A percentile compares a stretch with the other conserved stretches of the same genome.
Evolutionary conservation across 2,329 filamentous ascomycete species (phyloP).

Genomic region (Didymella pomorum): DNA sequence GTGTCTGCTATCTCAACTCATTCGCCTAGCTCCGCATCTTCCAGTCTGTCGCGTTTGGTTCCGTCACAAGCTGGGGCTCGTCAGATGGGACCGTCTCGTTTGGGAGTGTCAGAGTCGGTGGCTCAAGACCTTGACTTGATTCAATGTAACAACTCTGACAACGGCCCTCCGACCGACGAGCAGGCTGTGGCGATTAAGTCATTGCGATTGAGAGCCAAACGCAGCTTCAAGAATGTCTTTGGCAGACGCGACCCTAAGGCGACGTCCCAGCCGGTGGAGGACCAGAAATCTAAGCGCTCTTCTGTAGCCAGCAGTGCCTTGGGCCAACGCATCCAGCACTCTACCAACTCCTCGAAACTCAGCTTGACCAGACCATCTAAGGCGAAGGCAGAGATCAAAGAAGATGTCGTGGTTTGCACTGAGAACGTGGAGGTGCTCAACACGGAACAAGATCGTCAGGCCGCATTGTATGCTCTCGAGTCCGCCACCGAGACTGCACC

Average conservation of each 20-base stretch:
- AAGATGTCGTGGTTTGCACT: neutral
- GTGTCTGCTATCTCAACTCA: neutral
- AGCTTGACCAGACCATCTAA: constrained; percentile 15
- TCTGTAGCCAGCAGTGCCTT: constrained; percentile 30
- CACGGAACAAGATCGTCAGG: constrained; percentile 1
- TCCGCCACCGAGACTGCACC: neutral
- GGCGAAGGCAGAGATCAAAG: constrained; percentile 2
- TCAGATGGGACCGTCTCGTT: neutral
- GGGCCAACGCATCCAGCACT: constrained; percentile 30
- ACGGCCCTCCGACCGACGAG: neutral
- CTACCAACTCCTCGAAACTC: constrained; percentile 29
- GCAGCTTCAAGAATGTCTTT: constrained; percentile 40
- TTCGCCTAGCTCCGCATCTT: constrained; percentile 2
- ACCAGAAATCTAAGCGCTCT: constrained; percentile 23
- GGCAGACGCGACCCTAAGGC: constrained; percentile 23
- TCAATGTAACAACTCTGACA: neutral
- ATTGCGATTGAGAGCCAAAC: constrained; percentile 31
- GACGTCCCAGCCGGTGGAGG: neutral
- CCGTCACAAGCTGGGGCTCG: neutral
- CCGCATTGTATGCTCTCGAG: neutral
- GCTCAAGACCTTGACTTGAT: neutral
- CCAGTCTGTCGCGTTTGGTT: neutral
- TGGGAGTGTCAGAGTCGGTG: neutral
- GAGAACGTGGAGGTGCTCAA: neutral
- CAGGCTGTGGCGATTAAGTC: neutral